Evolutionary conservation across 441 rosid genomes (phyloP).

Genomic region (Kokia cookei): DNA sequence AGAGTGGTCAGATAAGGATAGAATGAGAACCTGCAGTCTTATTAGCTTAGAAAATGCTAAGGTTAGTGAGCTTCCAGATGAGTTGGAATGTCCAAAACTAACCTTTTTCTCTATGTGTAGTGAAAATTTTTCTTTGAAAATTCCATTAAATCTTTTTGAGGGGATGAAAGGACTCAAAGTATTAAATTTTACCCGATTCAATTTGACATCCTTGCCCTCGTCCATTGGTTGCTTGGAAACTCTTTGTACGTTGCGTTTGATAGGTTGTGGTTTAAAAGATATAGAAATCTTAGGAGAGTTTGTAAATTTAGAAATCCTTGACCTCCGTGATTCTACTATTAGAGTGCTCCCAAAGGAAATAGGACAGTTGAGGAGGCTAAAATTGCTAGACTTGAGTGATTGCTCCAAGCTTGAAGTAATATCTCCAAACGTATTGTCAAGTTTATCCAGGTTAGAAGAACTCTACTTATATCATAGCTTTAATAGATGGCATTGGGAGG

Average conservation of each 20-base stretch:
- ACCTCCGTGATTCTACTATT: background rate
- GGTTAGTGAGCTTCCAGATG: background rate
- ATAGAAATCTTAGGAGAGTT: background rate
- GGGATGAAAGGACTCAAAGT: slow-evolving; percentile 2
- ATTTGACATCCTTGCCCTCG: background rate
- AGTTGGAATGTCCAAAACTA: slow-evolving; percentile 2
- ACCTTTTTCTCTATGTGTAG: background rate
- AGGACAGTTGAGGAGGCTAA: background rate
- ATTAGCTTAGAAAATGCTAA: background rate
- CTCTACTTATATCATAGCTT: background rate
- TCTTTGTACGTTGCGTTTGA: slow-evolving; percentile 23
- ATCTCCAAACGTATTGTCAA: background rate
- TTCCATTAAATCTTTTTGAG: background rate
- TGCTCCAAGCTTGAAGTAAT: background rate
- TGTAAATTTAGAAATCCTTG: background rate
- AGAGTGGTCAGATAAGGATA: background rate
- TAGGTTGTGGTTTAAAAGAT: background rate
- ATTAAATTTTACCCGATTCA: background rate
- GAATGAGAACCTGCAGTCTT: background rate
- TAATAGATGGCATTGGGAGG: background rate
- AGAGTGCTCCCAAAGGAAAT: background rate
- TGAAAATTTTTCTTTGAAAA: background rate
- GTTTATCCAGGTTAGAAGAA: slow-evolving; percentile 3
- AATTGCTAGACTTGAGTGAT: background rate
- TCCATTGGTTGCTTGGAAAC: background rate